Evolutionary conservation across 257 asterid genomes (phyloP).

Genomic region (Galeopsis tetrahit): DNA sequence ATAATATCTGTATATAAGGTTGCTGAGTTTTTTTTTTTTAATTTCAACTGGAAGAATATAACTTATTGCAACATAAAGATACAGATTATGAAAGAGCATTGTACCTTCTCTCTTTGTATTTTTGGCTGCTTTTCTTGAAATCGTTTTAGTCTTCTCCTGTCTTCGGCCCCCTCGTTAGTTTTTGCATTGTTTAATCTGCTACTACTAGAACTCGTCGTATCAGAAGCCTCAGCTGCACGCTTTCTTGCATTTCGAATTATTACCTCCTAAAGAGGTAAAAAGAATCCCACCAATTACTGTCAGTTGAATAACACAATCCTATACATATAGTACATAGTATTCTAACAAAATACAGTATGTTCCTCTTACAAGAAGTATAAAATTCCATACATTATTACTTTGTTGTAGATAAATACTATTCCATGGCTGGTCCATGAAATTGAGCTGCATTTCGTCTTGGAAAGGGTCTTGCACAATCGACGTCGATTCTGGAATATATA

Average conservation of each 20-base stretch:
- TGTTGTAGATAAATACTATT: slow-evolving; percentile 19
- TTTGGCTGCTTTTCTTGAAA: slow-evolving; percentile 27
- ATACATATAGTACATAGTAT: not conserved
- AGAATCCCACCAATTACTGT: not conserved
- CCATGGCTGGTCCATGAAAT: slow-evolving; percentile 27
- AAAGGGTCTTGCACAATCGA: not conserved
- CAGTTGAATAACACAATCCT: not conserved
- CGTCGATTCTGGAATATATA: slow-evolving; percentile 33
- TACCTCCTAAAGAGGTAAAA: slow-evolving; percentile 13
- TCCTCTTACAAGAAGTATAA: not conserved
- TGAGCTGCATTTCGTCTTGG: slow-evolving; percentile 26
- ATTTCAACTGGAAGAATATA: not conserved
- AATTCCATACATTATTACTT: slow-evolving; percentile 28
- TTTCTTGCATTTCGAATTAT: slow-evolving; percentile 35
- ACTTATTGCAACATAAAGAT: not conserved
- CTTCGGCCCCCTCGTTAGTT: not conserved
- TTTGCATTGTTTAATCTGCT: not conserved
- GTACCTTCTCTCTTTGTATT: slow-evolving; percentile 21
- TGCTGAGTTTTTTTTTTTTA: not conserved
- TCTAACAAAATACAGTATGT: not conserved
- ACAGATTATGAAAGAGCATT: not conserved
- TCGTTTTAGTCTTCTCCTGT: slow-evolving; percentile 26
- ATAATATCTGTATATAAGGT: not conserved
- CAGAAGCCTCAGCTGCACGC: slow-evolving; percentile 35
- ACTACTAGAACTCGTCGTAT: slow-evolving; percentile 2